Percentiles rank a stretch among this genome's conserved stretches.
Evolutionary conservation across 179 eudicot genomes (phyloP).

Genomic region (Silene vulgaris): DNA sequence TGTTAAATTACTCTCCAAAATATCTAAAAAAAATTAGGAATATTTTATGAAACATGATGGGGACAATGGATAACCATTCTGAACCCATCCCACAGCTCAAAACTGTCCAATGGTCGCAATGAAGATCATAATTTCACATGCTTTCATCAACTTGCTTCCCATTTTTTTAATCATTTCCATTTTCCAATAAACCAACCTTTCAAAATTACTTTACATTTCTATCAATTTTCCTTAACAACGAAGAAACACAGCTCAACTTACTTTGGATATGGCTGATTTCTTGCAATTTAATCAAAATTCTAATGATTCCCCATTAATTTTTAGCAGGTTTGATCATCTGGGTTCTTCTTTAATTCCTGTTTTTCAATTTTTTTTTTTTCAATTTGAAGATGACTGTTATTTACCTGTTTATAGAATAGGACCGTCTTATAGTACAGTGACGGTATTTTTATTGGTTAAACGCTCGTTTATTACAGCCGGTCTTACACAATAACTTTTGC

Average conservation of each 20-base stretch:
- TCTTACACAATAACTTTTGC: too few relatives aligned
- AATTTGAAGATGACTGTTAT: not conserved
- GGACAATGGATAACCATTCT: conserved; percentile 1
- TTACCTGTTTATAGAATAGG: not conserved
- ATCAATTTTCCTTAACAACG: not conserved
- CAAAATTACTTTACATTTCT: not conserved
- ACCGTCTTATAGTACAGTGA: too few relatives aligned
- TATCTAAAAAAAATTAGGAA: not conserved
- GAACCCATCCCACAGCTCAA: not conserved
- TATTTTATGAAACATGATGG: not conserved
- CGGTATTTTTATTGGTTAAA: too few relatives aligned
- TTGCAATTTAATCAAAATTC: conserved; percentile 7
- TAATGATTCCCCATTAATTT: not conserved
- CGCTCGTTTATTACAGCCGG: too few relatives aligned
- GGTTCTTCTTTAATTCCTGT: not conserved
- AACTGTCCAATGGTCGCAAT: not conserved
- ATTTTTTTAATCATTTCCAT: not conserved
- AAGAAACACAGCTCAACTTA: not conserved
- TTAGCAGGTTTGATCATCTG: conserved; percentile 17
- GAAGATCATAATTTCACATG: conserved; percentile 1
- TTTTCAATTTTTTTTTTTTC: not conserved
- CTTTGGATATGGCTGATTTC: not conserved
- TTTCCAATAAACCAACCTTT: not conserved
- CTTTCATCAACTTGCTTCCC: not conserved
- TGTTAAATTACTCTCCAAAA: too few relatives aligned